Percentiles rank a stretch among this genome's conserved stretches.
phyloP scores from a whole-genome alignment of 305 asterid genomes.

The Solanum aculeatissimum region DNA sequence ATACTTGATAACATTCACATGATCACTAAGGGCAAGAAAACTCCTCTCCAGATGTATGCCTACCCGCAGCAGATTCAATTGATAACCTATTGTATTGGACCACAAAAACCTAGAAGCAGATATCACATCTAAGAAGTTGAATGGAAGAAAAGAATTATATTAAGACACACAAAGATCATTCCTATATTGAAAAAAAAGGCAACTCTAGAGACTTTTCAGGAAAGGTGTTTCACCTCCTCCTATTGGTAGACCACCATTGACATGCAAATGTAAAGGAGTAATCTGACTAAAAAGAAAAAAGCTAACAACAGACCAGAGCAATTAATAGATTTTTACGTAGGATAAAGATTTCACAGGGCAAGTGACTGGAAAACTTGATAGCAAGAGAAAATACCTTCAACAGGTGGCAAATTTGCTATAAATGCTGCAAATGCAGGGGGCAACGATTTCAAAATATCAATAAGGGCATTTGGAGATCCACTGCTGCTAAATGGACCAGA shows the following conservation, averaged over 20 bases:
- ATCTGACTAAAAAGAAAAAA: neutral
- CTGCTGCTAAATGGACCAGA: slow-evolving; percentile 27
- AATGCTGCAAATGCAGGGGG: slow-evolving; percentile 69
- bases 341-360: neutral
- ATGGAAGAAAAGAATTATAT: neutral
- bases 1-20: neutral
- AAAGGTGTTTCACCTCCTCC: neutral
- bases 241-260: neutral
- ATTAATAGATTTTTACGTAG: neutral
- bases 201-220: neutral
- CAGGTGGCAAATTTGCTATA: slow-evolving; percentile 52
- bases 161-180: neutral
- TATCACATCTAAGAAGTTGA: neutral
- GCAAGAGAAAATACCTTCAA: slow-evolving; percentile 47
- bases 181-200: neutral
- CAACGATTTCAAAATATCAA: slow-evolving; percentile 40
- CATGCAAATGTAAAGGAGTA: neutral
- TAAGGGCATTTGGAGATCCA: slow-evolving; percentile 32
- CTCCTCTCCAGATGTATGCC: neutral
- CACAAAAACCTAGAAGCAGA: neutral
- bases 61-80: neutral
- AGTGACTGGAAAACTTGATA: neutral
- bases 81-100: neutral
- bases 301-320: neutral
- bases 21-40: neutral